Conservation (phyloP, 176 grass and related monocot genomes). For the Carex cristatella region DNA sequence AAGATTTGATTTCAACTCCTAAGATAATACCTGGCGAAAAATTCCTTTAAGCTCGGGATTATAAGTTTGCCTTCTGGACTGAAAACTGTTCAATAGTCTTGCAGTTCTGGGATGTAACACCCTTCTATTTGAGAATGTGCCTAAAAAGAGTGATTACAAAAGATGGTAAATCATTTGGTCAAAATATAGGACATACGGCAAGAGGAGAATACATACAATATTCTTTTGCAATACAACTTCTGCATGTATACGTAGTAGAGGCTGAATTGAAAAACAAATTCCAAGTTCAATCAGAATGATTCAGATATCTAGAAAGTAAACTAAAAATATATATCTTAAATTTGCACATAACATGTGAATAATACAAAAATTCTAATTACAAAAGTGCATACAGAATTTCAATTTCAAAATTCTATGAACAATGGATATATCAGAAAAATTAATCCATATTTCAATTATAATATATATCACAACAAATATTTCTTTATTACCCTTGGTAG, state of each 20-base stretch:
- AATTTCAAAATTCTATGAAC: not conserved
- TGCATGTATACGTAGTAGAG: not conserved
- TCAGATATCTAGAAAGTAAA: not conserved
- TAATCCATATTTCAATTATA: not conserved
- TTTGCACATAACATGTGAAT: not conserved
- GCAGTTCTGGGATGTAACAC: not conserved
- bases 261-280: not conserved
- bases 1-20: not conserved
- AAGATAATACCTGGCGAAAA: not conserved
- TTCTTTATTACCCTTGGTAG: not conserved
- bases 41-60: not conserved
- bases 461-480: not conserved
- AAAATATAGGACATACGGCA: not conserved
- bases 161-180: not conserved
- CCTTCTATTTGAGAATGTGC: not conserved
- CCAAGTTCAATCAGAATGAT: not conserved
- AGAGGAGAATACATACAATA: not conserved
- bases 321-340: not conserved
- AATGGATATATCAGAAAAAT: not conserved
- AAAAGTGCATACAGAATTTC: not conserved
- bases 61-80: not conserved
- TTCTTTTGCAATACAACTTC: not conserved
- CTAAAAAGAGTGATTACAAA: not conserved
- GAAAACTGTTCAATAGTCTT: not conserved
- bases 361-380: not conserved